phyloP scores from a whole-genome alignment of 2,329 filamentous ascomycete genomes.

The Aureobasidium lini region DNA sequence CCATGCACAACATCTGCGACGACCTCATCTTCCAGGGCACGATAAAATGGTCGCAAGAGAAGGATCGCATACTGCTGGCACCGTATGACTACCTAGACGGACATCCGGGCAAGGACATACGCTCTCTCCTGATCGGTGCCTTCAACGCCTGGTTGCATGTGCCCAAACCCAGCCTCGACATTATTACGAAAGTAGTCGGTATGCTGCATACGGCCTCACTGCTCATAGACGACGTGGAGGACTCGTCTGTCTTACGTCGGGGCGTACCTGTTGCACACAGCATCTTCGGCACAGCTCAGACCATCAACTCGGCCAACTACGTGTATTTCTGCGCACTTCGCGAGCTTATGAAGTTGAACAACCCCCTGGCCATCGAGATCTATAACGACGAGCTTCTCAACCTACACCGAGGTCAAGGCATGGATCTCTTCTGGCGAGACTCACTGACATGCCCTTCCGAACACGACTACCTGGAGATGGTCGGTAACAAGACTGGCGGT shows the following conservation, averaged over 20 bases:
- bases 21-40: constrained; percentile 35
- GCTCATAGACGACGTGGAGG: constrained; percentile 83
- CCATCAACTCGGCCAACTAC: constrained; percentile 87
- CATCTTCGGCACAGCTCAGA: constrained; percentile 80
- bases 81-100: constrained; percentile 75
- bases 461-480: constrained; percentile 91
- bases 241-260: constrained; percentile 66
- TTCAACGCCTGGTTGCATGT: constrained; percentile 78
- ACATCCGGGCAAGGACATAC: constrained; percentile 79
- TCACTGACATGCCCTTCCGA: constrained; percentile 76
- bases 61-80: constrained; percentile 68
- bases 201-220: constrained; percentile 83
- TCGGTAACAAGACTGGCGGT: constrained; percentile 82
- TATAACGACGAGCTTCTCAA: constrained; percentile 79
- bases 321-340: constrained; percentile 75
- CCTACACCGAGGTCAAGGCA: constrained; percentile 78
- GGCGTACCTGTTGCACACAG: constrained; percentile 75
- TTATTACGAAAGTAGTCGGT: constrained; percentile 72
- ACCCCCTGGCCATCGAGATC: constrained; percentile 58
- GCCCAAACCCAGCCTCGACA: constrained; percentile 57
- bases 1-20: constrained; percentile 18
- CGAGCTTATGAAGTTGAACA: constrained; percentile 64
- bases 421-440: constrained; percentile 88
- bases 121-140: constrained; percentile 67
- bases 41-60: constrained; percentile 59